Percentiles rank a stretch among this genome's conserved stretches.
Conservation (phyloP, 768 basidiomycete species). For the Mycena vulgaris region DNA sequence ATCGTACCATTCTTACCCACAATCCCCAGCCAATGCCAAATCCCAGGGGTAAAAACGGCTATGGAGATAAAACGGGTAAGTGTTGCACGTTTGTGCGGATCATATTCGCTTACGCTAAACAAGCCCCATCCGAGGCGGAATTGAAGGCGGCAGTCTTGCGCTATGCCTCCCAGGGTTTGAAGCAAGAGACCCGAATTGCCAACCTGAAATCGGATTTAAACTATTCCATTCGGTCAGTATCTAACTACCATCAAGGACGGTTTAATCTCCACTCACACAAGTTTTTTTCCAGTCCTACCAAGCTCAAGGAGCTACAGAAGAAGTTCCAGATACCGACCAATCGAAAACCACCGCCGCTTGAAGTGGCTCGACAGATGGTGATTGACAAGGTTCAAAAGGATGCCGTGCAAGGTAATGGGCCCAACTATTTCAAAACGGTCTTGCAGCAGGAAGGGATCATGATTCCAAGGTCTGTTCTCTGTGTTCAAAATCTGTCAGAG, state of each 20-base stretch:
- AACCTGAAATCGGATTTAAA: slow-evolving; percentile 26
- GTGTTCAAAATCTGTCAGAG: background rate
- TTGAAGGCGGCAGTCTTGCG: background rate
- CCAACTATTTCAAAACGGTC: background rate
- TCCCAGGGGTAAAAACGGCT: slow-evolving; percentile 11
- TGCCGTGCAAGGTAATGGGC: background rate
- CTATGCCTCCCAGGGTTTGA: slow-evolving; percentile 5
- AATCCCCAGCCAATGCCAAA: slow-evolving; percentile 4
- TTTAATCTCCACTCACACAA: background rate
- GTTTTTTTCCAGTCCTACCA: background rate
- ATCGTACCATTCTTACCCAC: background rate
- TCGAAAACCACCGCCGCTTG: slow-evolving; percentile 5
- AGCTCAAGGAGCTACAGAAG: slow-evolving; percentile 6
- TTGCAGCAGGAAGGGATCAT: background rate
- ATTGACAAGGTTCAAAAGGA: slow-evolving; percentile 9
- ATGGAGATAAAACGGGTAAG: slow-evolving; percentile 9
- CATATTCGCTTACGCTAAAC: background rate
- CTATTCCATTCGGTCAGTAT: slow-evolving; percentile 17
- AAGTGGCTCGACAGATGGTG: background rate
- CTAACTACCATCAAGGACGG: background rate
- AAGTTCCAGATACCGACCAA: background rate
- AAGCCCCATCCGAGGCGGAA: slow-evolving; percentile 1
- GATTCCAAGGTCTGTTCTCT: slow-evolving; percentile 6
- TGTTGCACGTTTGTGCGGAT: background rate
- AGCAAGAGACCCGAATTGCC: background rate